Evolutionary conservation across 225 moss, liverwort and hornwort genomes (phyloP).

Genomic region (Rhytidiadelphus loreus): DNA sequence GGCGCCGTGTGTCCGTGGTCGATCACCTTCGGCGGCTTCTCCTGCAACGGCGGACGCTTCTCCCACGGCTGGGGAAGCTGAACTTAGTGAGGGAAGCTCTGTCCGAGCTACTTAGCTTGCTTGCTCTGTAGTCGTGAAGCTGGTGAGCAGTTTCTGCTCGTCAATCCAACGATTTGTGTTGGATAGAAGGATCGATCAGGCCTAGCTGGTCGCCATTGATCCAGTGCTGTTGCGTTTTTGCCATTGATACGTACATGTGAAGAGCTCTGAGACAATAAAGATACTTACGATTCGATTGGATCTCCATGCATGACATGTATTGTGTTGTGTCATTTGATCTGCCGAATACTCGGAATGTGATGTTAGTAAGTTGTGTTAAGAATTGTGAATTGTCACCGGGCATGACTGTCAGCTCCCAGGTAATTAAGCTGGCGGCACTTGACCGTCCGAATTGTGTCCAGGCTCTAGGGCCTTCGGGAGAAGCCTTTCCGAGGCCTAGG

Average conservation of each 20-base stretch:
- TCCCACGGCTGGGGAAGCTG: neutral
- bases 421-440: neutral
- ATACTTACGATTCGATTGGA: neutral
- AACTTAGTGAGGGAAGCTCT: neutral
- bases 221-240: neutral
- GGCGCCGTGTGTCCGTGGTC: neutral
- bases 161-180: neutral
- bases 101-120: neutral
- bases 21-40: neutral
- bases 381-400: neutral
- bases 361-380: neutral
- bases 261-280: neutral
- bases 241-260: neutral
- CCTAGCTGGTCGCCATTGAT: neutral
- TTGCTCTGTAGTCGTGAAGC: too few relatives aligned
- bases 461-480: neutral
- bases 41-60: neutral
- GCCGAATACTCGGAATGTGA: neutral
- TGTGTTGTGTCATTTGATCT: neutral
- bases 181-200: neutral
- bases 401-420: neutral
- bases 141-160: neutral
- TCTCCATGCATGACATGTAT: neutral
- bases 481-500: neutral
- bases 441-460: neutral